These are phyloP conservation scores for Clarireedia monteithiana DNA, from an alignment of 2,329 filamentous ascomycete species.

Conservation along the genomic window DNA sequence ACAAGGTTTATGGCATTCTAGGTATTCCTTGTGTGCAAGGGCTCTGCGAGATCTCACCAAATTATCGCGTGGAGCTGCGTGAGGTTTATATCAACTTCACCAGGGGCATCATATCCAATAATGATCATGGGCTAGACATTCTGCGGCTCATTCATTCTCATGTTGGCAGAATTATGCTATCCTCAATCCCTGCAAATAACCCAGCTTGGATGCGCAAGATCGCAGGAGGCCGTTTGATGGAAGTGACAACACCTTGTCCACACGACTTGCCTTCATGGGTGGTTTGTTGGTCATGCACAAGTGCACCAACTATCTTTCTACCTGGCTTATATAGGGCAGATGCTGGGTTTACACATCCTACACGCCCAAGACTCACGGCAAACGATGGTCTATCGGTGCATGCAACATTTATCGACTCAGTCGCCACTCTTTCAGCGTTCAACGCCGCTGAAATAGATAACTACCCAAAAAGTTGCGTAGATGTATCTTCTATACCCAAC, in stretches of 20 bases:
- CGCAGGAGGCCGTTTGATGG: background rate
- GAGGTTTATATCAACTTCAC: slow-evolving; percentile 3
- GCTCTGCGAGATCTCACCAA: background rate
- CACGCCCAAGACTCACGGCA: background rate
- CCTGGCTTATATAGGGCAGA: background rate
- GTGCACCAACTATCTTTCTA: background rate
- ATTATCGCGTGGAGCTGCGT: background rate
- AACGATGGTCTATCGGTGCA: background rate
- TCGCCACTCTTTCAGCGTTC: slow-evolving; percentile 1
- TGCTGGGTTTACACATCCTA: background rate
- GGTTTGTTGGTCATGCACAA: slow-evolving; percentile 2
- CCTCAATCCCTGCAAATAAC: background rate
- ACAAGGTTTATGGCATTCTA: slow-evolving; percentile 8
- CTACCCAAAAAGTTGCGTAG: background rate
- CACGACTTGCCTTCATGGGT: slow-evolving; percentile 2
- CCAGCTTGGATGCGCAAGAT: background rate
- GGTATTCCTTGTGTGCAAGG: slow-evolving; percentile 4
- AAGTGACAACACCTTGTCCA: background rate
- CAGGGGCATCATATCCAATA: slow-evolving; percentile 1
- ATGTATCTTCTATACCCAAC: background rate
- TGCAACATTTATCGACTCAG: background rate
- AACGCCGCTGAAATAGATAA: background rate
- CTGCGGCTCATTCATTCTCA: slow-evolving; percentile 1
- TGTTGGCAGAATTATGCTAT: background rate
- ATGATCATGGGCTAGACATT: slow-evolving; percentile 4